phyloP scores from a whole-genome alignment of 2,329 filamentous ascomycete species.

The Pleurostoma richardsiae region DNA sequence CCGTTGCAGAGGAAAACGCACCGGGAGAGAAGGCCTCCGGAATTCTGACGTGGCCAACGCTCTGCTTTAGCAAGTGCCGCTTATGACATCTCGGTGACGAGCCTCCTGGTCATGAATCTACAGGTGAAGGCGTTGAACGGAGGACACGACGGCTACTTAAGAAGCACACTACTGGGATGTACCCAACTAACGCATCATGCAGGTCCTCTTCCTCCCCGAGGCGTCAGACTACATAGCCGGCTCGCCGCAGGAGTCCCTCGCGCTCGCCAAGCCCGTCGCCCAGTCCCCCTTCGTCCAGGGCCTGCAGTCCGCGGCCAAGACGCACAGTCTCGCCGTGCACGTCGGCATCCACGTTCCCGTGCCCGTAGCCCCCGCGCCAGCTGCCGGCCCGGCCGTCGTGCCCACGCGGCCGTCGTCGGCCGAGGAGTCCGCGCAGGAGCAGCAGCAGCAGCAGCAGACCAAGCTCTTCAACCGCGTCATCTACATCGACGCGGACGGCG shows the following conservation, averaged over 20 bases:
- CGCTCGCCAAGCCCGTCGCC: constrained; percentile 62
- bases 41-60: too few relatives aligned
- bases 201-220: constrained; percentile 77
- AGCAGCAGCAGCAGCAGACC: constrained; percentile 9
- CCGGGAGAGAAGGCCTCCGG: too few relatives aligned
- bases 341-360: constrained; percentile 82
- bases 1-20: too few relatives aligned
- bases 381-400: constrained; percentile 10
- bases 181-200: neutral
- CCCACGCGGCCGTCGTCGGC: constrained; percentile 8
- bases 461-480: constrained; percentile 49
- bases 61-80: too few relatives aligned
- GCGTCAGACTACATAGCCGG: constrained; percentile 82
- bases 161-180: too few relatives aligned
- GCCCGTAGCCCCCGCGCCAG: constrained; percentile 20
- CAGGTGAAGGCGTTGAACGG: too few relatives aligned
- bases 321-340: constrained; percentile 65
- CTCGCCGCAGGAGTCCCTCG: constrained; percentile 61
- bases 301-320: constrained; percentile 61
- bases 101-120: too few relatives aligned
- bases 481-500: constrained; percentile 41
- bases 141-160: too few relatives aligned
- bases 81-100: too few relatives aligned
- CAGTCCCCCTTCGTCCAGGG: constrained; percentile 72
- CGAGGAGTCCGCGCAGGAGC: constrained; percentile 4